Conservation (phyloP, 345 rosid genomes). For the Salix exigua region DNA sequence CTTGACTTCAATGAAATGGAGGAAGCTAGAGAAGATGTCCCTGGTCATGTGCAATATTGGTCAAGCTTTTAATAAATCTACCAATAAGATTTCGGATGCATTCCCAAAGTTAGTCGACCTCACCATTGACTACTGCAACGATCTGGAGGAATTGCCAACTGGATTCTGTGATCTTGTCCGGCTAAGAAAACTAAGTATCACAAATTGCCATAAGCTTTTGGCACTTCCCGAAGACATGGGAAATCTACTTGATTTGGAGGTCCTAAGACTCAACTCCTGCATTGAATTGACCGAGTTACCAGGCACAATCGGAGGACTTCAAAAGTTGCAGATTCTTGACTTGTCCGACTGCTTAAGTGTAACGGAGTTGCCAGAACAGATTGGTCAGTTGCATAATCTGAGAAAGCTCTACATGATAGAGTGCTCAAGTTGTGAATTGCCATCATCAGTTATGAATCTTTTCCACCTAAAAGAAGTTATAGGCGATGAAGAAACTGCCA, state of each 20-base stretch:
- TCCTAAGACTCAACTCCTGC: constrained; percentile 27
- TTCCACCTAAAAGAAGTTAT: constrained; percentile 17
- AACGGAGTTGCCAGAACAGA: constrained; percentile 17
- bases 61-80: constrained; percentile 12
- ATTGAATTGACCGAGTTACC: constrained; percentile 18
- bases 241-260: constrained; percentile 21
- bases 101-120: constrained; percentile 27
- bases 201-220: constrained; percentile 20
- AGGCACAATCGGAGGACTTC: constrained; percentile 18
- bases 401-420: constrained; percentile 23
- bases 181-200: constrained; percentile 21
- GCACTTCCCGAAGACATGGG: constrained; percentile 25
- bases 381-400: constrained; percentile 15
- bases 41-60: constrained; percentile 29
- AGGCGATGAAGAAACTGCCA: constrained; percentile 25
- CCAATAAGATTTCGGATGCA: not conserved
- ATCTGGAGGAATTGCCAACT: constrained; percentile 22
- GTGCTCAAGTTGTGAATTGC: constrained; percentile 23
- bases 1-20: not conserved
- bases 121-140: constrained; percentile 29
- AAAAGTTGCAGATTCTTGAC: constrained; percentile 21
- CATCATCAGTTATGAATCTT: constrained; percentile 19
- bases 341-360: constrained; percentile 20
- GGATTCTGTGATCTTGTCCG: constrained; percentile 15
- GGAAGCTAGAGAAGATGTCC: constrained; percentile 22